phyloP scores from a whole-genome alignment of 1,139 yeast genomes.

The Yamadazyma atmosphaerica region DNA sequence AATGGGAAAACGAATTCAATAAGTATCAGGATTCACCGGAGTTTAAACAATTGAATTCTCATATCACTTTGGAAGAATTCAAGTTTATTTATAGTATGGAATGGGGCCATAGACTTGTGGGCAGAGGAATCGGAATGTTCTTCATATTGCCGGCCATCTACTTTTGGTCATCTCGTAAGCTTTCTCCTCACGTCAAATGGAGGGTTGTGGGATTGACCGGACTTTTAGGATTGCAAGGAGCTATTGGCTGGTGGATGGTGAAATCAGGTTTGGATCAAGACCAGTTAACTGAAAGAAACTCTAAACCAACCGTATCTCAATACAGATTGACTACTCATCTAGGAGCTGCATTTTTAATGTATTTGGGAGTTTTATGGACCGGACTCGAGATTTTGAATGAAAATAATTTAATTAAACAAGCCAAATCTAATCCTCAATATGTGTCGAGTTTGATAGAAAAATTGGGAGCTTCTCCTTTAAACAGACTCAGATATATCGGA shows the following conservation, averaged over 20 bases:
- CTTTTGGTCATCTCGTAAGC: constrained; percentile 65
- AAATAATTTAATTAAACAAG: constrained; percentile 50
- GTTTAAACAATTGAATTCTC: constrained; percentile 83
- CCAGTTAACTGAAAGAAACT: constrained; percentile 73
- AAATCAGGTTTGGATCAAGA: constrained; percentile 89
- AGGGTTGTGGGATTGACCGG: constrained; percentile 72
- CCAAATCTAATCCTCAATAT: constrained; percentile 54
- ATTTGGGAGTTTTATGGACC: constrained; percentile 86
- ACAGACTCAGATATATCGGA: constrained; percentile 55
- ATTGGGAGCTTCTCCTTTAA: constrained; percentile 51
- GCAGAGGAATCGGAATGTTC: constrained; percentile 83
- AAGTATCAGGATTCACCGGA: constrained; percentile 89
- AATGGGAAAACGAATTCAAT: constrained; percentile 83
- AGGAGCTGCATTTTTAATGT: constrained; percentile 88
- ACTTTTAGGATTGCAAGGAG: constrained; percentile 88
- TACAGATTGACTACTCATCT: constrained; percentile 92
- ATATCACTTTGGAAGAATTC: constrained; percentile 88
- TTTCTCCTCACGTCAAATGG: constrained; percentile 68
- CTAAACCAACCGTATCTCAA: constrained; percentile 95
- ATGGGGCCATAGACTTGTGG: constrained; percentile 94
- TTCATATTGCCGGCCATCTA: constrained; percentile 85
- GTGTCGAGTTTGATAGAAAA: constrained; percentile 56
- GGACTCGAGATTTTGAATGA: constrained; percentile 84
- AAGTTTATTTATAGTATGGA: constrained; percentile 96
- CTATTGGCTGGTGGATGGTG: constrained; percentile 99